Percentiles rank a stretch among this genome's conserved stretches.
Conservation (phyloP, 495 filamentous ascomycete species). For the Xylaria cubensis region DNA sequence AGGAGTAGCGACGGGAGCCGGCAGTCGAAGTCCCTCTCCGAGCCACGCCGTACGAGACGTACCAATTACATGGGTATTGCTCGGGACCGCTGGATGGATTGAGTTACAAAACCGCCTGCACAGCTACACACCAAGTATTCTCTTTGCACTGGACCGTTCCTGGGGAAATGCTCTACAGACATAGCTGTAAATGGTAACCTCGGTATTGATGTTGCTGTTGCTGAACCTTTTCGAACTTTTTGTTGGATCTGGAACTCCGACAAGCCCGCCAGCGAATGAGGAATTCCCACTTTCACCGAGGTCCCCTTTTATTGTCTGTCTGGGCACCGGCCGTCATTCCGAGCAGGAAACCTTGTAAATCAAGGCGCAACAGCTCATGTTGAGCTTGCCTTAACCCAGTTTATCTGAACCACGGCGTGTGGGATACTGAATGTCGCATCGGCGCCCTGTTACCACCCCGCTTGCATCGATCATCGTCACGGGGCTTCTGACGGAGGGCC, state of each 20-base stretch:
- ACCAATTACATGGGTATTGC: not conserved
- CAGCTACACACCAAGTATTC: not conserved
- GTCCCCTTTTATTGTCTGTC: not conserved
- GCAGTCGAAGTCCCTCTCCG: slow-evolving; percentile 20
- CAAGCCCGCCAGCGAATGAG: not conserved
- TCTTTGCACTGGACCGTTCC: slow-evolving; percentile 10
- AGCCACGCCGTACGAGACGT: slow-evolving; percentile 12
- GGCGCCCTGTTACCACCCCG: slow-evolving; percentile 17
- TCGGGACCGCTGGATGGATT: not conserved
- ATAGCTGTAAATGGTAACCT: not conserved
- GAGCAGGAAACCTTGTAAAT: not conserved
- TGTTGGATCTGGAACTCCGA: slow-evolving; percentile 1
- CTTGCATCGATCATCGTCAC: slow-evolving; percentile 20
- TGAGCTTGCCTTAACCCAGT: not conserved
- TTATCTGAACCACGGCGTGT: not conserved
- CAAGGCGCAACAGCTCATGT: slow-evolving; percentile 2
- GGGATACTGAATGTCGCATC: slow-evolving; percentile 13
- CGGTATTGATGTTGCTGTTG: not conserved
- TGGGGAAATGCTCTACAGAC: slow-evolving; percentile 2
- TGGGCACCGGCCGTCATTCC: not conserved
- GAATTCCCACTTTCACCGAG: slow-evolving; percentile 12
- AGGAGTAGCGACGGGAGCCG: slow-evolving; percentile 18
- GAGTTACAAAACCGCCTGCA: not conserved
- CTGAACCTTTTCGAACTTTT: slow-evolving; percentile 4
- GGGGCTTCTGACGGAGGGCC: slow-evolving; percentile 3